Evolutionary conservation across 2,329 filamentous ascomycete species (phyloP).

Genomic region (Colletotrichum tamarilloi): DNA sequence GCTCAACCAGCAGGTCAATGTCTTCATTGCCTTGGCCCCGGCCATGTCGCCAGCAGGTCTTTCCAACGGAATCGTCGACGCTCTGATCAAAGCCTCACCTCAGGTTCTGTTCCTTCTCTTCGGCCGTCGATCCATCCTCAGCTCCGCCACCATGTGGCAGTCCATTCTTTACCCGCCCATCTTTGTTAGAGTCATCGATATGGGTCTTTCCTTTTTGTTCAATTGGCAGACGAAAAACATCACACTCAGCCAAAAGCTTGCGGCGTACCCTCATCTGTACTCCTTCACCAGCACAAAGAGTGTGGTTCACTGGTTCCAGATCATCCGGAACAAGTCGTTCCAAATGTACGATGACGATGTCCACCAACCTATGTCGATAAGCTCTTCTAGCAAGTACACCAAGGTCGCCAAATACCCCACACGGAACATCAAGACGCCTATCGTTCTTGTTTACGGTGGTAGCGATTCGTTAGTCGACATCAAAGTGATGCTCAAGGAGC

Average conservation of each 20-base stretch:
- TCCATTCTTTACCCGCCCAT: conserved; percentile 94
- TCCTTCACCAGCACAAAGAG: conserved; percentile 97
- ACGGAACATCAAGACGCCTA: conserved; percentile 94
- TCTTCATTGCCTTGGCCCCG: conserved; percentile 95
- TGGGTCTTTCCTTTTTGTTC: conserved; percentile 84
- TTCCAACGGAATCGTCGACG: conserved; percentile 90
- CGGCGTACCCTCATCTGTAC: conserved; percentile 94
- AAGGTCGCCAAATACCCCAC: conserved; percentile 98
- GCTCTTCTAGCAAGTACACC: conserved; percentile 83
- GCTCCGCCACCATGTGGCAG: conserved; percentile 97
- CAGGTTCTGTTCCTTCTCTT: conserved; percentile 94
- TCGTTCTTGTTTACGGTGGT: conserved; percentile 93
- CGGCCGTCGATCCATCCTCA: conserved; percentile 89
- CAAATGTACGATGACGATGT: conserved; percentile 99
- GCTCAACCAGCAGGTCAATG: conserved; percentile 91
- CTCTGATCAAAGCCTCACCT: conserved; percentile 92
- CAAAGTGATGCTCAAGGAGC: conserved; percentile 87
- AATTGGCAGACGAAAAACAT: conserved; percentile 92
- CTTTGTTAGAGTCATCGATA: conserved; percentile 89
- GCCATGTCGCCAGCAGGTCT: conserved; percentile 96
- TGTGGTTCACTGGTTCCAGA: conserved; percentile 99
- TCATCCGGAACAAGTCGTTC: conserved; percentile 94
- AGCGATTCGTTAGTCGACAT: conserved; percentile 96
- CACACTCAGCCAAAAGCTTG: conserved; percentile 86
- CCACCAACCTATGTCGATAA: conserved; percentile 78